Percentiles rank a stretch among this genome's conserved stretches.
Evolutionary conservation across 2,329 filamentous ascomycete genomes (phyloP).

Genomic region (Lachnellula suecica): DNA sequence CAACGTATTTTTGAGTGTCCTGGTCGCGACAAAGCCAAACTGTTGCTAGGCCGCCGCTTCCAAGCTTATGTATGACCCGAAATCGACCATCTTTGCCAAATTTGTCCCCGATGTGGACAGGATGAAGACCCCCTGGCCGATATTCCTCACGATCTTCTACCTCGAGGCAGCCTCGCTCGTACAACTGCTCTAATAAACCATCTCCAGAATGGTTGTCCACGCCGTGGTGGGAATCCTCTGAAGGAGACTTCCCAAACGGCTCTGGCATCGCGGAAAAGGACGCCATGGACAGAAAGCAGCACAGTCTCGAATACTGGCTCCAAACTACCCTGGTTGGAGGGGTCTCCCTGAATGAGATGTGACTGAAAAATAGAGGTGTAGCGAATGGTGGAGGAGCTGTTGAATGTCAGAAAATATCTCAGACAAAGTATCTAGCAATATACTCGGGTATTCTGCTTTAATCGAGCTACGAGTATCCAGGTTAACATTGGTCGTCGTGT

Average conservation of each 20-base stretch:
- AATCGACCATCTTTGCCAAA: conserved; percentile 16
- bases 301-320: too few relatives aligned
- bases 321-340: too few relatives aligned
- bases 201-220: background rate
- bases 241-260: background rate
- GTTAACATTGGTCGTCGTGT: too few relatives aligned
- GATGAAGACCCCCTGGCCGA: conserved; percentile 22
- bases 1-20: conserved; percentile 8
- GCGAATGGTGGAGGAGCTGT: too few relatives aligned
- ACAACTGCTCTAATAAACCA: background rate
- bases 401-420: too few relatives aligned
- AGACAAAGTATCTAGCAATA: too few relatives aligned
- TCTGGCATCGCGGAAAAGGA: conserved; percentile 1
- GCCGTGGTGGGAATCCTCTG: background rate
- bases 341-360: too few relatives aligned
- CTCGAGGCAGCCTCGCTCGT: conserved; percentile 3
- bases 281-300: too few relatives aligned
- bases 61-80: conserved; percentile 26
- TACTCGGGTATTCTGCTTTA: too few relatives aligned
- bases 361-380: too few relatives aligned
- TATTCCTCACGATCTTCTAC: conserved; percentile 13
- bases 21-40: conserved; percentile 26
- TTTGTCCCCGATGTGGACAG: conserved; percentile 23
- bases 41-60: conserved; percentile 21
- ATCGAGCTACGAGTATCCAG: too few relatives aligned